phyloP scores from a whole-genome alignment of 73 alveolate genomes.

The Paraurostyla sp. region DNA sequence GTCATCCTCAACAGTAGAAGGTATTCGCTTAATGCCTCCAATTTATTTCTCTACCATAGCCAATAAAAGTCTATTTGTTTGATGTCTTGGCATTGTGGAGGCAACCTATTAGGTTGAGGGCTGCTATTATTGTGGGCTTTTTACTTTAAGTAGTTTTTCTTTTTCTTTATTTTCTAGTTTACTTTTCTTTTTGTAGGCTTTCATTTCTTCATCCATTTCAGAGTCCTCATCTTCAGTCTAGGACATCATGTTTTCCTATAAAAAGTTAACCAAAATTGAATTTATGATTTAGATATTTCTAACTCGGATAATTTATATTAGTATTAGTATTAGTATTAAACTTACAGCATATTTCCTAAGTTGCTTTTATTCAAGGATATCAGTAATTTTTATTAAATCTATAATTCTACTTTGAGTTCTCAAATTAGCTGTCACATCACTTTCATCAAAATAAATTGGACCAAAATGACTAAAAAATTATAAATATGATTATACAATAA shows the following conservation, averaged over 20 bases:
- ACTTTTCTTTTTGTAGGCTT: conserved; percentile 2
- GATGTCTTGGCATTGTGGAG: too few relatives aligned
- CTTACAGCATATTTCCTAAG: conserved; percentile 12
- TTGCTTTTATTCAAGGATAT: background rate
- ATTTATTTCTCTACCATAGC: too few relatives aligned
- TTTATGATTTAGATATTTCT: too few relatives aligned
- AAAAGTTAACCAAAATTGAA: background rate
- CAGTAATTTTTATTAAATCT: background rate
- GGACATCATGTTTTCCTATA: background rate
- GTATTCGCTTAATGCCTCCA: too few relatives aligned
- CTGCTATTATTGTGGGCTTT: background rate
- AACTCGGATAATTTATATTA: too few relatives aligned
- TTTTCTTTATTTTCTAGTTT: conserved; percentile 28
- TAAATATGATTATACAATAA: too few relatives aligned
- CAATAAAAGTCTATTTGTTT: background rate
- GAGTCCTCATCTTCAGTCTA: conserved; percentile 22
- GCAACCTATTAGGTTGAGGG: too few relatives aligned
- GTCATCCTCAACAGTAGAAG: too few relatives aligned
- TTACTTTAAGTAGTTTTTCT: background rate
- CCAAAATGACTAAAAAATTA: background rate
- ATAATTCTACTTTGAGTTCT: background rate
- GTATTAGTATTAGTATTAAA: background rate
- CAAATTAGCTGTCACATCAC: background rate
- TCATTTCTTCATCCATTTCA: conserved; percentile 14
- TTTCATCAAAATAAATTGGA: background rate